Percentiles rank a stretch among this genome's conserved stretches.
These are phyloP conservation scores for Quercus mongolica DNA, from an alignment of 306 rosid species.

Conservation along the genomic window DNA sequence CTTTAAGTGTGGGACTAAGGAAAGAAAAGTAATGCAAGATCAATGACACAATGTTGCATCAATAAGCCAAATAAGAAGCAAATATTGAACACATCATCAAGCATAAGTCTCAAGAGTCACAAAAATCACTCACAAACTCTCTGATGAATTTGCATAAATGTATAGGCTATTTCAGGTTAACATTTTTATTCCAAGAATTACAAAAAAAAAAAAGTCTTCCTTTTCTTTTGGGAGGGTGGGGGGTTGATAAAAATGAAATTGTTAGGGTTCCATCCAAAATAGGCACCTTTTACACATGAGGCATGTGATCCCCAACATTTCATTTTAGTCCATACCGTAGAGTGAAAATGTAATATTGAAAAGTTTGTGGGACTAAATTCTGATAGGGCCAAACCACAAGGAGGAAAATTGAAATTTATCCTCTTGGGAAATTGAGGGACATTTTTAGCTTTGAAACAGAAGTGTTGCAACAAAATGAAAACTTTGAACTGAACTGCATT, in stretches of 20 bases:
- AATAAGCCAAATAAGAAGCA: slow-evolving; percentile 4
- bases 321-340: too few species aligned
- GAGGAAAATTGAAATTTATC: too few species aligned
- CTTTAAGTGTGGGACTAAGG: background rate
- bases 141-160: background rate
- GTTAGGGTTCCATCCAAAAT: too few species aligned
- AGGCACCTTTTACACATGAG: too few species aligned
- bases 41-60: slow-evolving; percentile 11
- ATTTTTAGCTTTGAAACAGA: background rate
- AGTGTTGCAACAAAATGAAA: background rate
- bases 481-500: background rate
- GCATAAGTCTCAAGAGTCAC: background rate
- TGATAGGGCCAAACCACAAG: too few species aligned
- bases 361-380: too few species aligned
- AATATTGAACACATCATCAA: background rate
- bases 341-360: too few species aligned
- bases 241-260: too few species aligned
- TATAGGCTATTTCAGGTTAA: background rate
- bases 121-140: background rate
- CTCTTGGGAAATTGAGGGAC: too few species aligned
- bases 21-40: background rate
- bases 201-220: background rate
- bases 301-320: too few species aligned
- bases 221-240: too few species aligned
- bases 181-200: background rate